Percentiles rank a stretch among this genome's conserved stretches.
Evolutionary conservation across 805 yeast species (phyloP).

Genomic region (Ogataea trehaloabstinens): DNA sequence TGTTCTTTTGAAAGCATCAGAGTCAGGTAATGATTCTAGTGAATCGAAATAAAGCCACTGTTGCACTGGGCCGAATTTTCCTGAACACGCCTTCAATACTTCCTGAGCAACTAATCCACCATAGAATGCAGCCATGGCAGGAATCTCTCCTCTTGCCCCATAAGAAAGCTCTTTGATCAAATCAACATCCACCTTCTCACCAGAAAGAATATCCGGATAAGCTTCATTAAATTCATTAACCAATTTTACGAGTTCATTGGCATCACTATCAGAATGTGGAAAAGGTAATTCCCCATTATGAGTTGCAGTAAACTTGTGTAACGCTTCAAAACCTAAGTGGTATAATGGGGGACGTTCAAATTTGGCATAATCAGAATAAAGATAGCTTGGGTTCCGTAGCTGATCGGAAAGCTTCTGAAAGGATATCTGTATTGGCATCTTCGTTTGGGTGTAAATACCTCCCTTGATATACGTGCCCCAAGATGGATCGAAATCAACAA

Average conservation of each 20-base stretch:
- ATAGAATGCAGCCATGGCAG: conserved; percentile 82
- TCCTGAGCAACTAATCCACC: conserved; percentile 98
- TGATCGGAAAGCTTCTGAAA: conserved; percentile 68
- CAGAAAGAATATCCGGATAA: conserved; percentile 55
- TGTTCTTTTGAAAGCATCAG: conserved; percentile 55
- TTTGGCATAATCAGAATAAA: conserved; percentile 88
- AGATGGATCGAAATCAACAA: conserved; percentile 51
- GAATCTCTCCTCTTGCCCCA: conserved; percentile 90
- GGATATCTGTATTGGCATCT: conserved; percentile 64
- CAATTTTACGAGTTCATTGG: conserved; percentile 58
- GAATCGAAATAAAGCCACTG: conserved; percentile 95
- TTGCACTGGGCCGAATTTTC: conserved; percentile 90
- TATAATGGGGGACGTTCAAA: conserved; percentile 88
- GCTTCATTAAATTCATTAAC: conserved; percentile 59
- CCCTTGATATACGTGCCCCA: conserved; percentile 73
- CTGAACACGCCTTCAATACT: conserved; percentile 90
- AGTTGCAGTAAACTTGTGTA: conserved; percentile 66
- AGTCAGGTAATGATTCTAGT: conserved; percentile 79
- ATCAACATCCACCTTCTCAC: conserved; percentile 54
- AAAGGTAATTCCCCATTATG: conserved; percentile 70
- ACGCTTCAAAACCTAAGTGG: conserved; percentile 89
- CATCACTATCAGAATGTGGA: conserved; percentile 74
- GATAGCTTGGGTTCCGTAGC: conserved; percentile 71
- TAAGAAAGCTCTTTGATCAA: conserved; percentile 70
- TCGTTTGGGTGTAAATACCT: conserved; percentile 90